Evolutionary conservation across 1,284 basidiomycete species (phyloP), one percentile per base, ranked within the genome.

Genomic region (Ustilago esculenta): DNA sequence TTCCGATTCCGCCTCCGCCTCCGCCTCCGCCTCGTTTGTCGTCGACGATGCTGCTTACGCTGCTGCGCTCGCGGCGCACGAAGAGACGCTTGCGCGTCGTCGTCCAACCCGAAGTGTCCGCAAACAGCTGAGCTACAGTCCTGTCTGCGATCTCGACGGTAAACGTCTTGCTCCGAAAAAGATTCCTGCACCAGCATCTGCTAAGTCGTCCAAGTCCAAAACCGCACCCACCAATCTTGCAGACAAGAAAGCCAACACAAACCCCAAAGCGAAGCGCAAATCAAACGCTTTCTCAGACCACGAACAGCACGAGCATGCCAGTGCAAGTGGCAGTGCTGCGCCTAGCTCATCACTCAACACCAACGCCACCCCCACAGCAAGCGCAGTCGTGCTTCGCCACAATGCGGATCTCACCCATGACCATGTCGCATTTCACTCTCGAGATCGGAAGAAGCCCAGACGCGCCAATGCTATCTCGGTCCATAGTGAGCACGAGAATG

Each of bases 31-130:
- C 5, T 34, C 51, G 2, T 23, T 25, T 4, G 25, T 48, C 6
- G 30, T 47, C 9, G 65, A 56, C 24, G 67, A 70, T 15, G 67
- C 67, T 27, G 67, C 60, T 21, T 59, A 56, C 7, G 67, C 67
- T 21, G 67, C 67, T 6, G 40, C 25, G 5, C 49, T 70, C 0
- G 67, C 67, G 8, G 49, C 52, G 5, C 57, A 67, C 20, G 66
- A 64, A 17, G 60, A 59, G 45, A 52, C 40, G 1, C 48, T 69
- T 1, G 59, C 67, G 18, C 43, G 43, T 14, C 52, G 60, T 4
- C 51, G 60, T 5, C 56, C 67, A 2, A 56, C 60, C 4, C 51
- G 67, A 1, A 44, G 15, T 36, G 43, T 49, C 14, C 39, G 52
- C 23, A 64, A 61, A 29, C 36, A 57, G 20, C 60, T 70, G 27